These are phyloP conservation scores for Sextonia rubra DNA, from an alignment of 164 flowering plant species.

Conservation along the genomic window DNA sequence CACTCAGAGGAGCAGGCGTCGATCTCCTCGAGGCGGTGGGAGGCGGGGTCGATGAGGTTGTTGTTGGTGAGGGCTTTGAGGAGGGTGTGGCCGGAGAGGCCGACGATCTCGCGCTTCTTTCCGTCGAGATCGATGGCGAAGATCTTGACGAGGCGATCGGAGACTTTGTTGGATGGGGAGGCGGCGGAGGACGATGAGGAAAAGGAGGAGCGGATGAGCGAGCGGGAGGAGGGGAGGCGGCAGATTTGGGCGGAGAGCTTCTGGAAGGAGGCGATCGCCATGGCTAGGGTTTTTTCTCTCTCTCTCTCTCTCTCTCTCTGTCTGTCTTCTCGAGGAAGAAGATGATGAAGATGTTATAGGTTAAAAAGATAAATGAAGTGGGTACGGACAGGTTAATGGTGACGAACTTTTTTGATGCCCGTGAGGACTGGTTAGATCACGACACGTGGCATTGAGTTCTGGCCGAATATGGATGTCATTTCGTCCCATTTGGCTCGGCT, in stretches of 20 bases:
- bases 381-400: too few relatives aligned
- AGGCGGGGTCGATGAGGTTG: conserved; percentile 85
- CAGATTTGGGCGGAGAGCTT: conserved; percentile 35
- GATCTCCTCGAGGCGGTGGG: conserved; percentile 88
- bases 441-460: too few relatives aligned
- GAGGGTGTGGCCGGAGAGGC: conserved; percentile 83
- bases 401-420: too few relatives aligned
- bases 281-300: conserved; percentile 15
- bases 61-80: conserved; percentile 60
- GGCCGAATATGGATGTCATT: too few relatives aligned
- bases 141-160: conserved; percentile 87
- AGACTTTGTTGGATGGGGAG: conserved; percentile 48
- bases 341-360: too few relatives aligned
- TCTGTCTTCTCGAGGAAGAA: not conserved
- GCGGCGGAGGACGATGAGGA: conserved; percentile 22
- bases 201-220: conserved; percentile 27
- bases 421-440: too few relatives aligned
- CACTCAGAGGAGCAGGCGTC: conserved; percentile 98
- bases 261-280: conserved; percentile 43
- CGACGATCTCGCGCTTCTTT: conserved; percentile 61
- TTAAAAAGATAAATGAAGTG: too few relatives aligned
- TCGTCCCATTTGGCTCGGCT: too few relatives aligned
- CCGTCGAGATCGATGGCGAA: conserved; percentile 78
- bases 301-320: not conserved
- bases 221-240: conserved; percentile 29